phyloP scores from a whole-genome alignment of 2,329 filamentous ascomycete genomes.

The Shiraia bambusicola region DNA sequence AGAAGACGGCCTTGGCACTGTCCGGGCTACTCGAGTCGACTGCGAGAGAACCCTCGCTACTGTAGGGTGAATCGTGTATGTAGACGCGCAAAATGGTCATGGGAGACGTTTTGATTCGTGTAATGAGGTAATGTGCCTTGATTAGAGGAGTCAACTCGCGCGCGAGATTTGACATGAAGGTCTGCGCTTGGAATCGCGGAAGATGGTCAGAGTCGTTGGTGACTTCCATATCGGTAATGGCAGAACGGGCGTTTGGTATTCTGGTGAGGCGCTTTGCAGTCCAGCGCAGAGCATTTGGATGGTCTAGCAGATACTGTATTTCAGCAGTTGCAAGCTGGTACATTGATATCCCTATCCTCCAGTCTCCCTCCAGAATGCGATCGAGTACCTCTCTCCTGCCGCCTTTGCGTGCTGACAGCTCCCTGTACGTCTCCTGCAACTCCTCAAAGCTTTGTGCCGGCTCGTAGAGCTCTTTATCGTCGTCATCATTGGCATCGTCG shows the following conservation, averaged over 20 bases:
- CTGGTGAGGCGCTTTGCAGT: conserved; percentile 53
- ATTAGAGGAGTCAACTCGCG: conserved; percentile 73
- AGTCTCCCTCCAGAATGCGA: conserved; percentile 59
- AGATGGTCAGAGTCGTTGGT: conserved; percentile 45
- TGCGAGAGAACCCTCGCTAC: conserved; percentile 48
- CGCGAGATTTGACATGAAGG: conserved; percentile 76
- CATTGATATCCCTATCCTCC: conserved; percentile 57
- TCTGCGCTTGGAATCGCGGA: conserved; percentile 77
- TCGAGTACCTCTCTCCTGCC: conserved; percentile 58
- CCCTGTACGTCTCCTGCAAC: conserved; percentile 57
- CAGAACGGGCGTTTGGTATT: conserved; percentile 31
- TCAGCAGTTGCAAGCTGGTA: conserved; percentile 59
- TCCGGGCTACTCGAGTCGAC: conserved; percentile 49
- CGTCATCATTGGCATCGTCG: conserved; percentile 50
- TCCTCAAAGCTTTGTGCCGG: conserved; percentile 65
- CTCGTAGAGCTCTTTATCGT: conserved; percentile 65
- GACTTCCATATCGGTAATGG: conserved; percentile 39
- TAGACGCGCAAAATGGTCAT: conserved; percentile 76
- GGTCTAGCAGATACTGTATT: conserved; percentile 56
- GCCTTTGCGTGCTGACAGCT: conserved; percentile 48
- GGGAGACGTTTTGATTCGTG: conserved; percentile 68
- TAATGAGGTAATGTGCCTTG: conserved; percentile 81
- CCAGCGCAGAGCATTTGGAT: conserved; percentile 55
- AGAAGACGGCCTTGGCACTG: conserved; percentile 69
- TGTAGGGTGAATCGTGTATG: conserved; percentile 79